Base-by-base conservation (phyloP, 805 yeast genomes). In the Zygosaccharomyces pseudorouxii region DNA sequence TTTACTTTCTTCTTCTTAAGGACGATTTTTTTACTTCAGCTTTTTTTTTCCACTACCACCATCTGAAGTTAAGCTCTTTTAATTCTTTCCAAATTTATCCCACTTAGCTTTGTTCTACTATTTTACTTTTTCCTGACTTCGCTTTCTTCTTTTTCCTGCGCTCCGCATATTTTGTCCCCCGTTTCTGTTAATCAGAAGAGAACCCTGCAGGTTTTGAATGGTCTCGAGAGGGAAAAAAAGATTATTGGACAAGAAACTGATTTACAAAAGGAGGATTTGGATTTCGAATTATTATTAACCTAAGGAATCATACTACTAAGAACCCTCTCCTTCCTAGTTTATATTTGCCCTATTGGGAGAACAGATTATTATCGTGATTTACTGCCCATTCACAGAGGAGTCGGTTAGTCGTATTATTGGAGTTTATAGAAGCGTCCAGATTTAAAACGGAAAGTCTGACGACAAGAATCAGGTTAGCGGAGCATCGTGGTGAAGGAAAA, bases 381-480 rank as follows among this genome's bases (percentile, higher is more conserved):
- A 33, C 19, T 33, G 10, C 19, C 20, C 22, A 33, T 16, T 33
- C 20, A 14, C 3, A 14, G 20, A 30, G 14, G 20, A 8, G 9
- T 16, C 37, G 4, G 11, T 16, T 33, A 14, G 16, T 33, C 7
- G 19, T 33, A 14, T 16, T 14, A 14, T 33, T 33, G 10, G 10
- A 10, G 37, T 33, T 14, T 18, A 10, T 14, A 33, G 10, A 16
- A 14, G 19, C 4, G 9, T 10, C 37, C 36, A 23, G 20, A n/a
- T 18, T 10, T 10, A 41, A 10, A 18, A 18, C 28, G 16, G 36
- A 19, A 33, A 41, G 11, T 18, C 12, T 19, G 3, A 25, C 43
- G 43, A 39, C 23, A 39, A 39, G 20, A 39, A 39, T 23, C 16
- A 25, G 30, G 42, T 27, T 23, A 29, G 33, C 27, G 29, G 41